A percentile compares a stretch with the other conserved stretches of the same genome.
Evolutionary conservation across 2,329 filamentous ascomycete genomes (phyloP).

Genomic region (Diaporthe helianthi): DNA sequence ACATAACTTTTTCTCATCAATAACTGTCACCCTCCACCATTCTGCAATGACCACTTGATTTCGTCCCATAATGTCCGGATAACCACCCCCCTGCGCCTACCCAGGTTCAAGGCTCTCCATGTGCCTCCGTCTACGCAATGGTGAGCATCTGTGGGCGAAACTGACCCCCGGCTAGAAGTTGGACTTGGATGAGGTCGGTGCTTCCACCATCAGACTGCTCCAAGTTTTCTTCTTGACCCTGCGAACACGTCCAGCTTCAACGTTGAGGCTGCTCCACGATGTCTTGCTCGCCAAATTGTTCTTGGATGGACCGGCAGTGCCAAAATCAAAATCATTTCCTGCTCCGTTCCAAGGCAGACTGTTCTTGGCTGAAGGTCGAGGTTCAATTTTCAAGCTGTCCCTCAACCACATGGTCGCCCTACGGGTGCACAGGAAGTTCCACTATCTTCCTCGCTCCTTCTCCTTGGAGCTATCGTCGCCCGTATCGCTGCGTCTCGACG

Average conservation of each 20-base stretch:
- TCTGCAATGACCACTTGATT: not conserved
- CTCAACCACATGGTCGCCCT: not conserved
- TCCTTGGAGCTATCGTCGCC: not conserved
- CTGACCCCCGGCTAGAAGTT: not conserved
- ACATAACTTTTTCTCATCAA: not conserved
- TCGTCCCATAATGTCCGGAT: not conserved
- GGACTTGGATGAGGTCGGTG: not conserved
- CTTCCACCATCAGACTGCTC: not conserved
- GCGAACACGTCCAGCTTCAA: not conserved
- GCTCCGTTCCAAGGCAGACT: not conserved
- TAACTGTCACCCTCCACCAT: not conserved
- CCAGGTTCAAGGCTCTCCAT: not conserved
- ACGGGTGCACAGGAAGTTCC: not conserved
- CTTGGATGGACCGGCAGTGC: not conserved
- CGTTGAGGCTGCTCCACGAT: not conserved
- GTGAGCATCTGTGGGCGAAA: not conserved
- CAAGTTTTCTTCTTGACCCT: not conserved
- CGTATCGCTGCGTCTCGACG: not conserved
- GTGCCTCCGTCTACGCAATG: not conserved
- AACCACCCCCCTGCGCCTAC: not conserved
- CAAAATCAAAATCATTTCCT: not conserved
- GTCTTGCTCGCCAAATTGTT: not conserved
- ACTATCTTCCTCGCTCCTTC: constrained; percentile 16
- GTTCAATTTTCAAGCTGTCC: not conserved
- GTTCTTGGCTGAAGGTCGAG: not conserved